phyloP scores from a whole-genome alignment of 176 grass and related monocot genomes.

The Oryza brachyantha region DNA sequence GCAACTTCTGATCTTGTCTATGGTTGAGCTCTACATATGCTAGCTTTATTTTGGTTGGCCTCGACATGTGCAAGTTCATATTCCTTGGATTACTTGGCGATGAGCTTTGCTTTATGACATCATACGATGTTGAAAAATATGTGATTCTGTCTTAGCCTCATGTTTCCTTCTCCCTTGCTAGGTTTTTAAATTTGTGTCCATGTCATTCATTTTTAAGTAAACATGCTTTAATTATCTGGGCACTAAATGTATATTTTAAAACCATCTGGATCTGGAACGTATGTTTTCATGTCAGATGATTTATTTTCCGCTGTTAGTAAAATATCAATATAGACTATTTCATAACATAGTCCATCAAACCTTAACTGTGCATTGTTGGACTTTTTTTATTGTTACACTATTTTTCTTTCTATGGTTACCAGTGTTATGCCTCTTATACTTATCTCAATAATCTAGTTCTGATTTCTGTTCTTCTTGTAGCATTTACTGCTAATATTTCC shows the following conservation, averaged over 20 bases:
- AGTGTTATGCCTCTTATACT: neutral
- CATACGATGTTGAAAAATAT: neutral
- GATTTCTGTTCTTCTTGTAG: conserved; percentile 20
- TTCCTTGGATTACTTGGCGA: neutral
- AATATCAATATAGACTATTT: neutral
- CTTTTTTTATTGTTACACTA: neutral
- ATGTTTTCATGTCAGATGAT: neutral
- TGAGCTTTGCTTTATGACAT: neutral
- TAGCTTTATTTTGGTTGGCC: neutral
- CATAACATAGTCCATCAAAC: neutral
- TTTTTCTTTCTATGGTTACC: neutral
- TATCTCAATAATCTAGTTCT: neutral
- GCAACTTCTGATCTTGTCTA: neutral
- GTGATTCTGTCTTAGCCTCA: neutral
- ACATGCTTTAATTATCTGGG: neutral
- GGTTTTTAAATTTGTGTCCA: neutral
- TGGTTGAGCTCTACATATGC: neutral
- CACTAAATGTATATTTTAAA: neutral
- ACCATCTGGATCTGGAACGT: neutral
- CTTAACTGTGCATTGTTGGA: neutral
- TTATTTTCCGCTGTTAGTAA: neutral
- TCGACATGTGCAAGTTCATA: neutral
- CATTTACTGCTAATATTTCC: neutral
- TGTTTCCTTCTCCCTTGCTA: neutral
- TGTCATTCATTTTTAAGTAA: conserved; percentile 1